Conservation (phyloP, 305 asterid species). For the Fraxinus platypoda region DNA sequence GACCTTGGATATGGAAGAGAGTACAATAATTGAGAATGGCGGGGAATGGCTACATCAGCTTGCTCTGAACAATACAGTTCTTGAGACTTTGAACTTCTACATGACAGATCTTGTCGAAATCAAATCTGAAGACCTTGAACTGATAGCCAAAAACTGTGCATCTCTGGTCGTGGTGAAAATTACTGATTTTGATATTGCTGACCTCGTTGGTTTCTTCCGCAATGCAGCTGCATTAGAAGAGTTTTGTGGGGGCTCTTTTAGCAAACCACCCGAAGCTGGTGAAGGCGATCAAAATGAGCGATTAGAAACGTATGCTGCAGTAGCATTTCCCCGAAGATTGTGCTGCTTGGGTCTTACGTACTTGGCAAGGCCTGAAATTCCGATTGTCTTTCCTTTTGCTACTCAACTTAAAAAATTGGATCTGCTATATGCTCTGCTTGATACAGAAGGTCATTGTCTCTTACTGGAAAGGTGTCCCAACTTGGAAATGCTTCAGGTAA, state of each 20-base stretch:
- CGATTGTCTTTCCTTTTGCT: constrained; percentile 69
- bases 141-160: constrained; percentile 66
- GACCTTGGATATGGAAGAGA: constrained; percentile 74
- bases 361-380: constrained; percentile 65
- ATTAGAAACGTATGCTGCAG: constrained; percentile 39
- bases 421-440: constrained; percentile 76
- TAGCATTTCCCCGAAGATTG: constrained; percentile 54
- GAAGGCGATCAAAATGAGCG: constrained; percentile 53
- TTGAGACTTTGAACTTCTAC: constrained; percentile 74
- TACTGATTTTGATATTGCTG: constrained; percentile 56
- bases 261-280: constrained; percentile 50
- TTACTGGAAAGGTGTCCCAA: constrained; percentile 73
- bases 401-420: constrained; percentile 71
- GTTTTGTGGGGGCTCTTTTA: constrained; percentile 64
- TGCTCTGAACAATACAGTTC: constrained; percentile 59
- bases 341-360: constrained; percentile 51
- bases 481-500: constrained; percentile 90
- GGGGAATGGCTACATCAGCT: constrained; percentile 86
- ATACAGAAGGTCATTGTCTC: constrained; percentile 80
- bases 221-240: constrained; percentile 67
- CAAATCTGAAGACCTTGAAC: constrained; percentile 50
- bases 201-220: constrained; percentile 57
- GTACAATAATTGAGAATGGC: constrained; percentile 54
- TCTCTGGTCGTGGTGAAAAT: constrained; percentile 64
- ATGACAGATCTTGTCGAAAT: neutral